Conservation (phyloP, 768 basidiomycete genomes). For the Tulasnella sp. region DNA sequence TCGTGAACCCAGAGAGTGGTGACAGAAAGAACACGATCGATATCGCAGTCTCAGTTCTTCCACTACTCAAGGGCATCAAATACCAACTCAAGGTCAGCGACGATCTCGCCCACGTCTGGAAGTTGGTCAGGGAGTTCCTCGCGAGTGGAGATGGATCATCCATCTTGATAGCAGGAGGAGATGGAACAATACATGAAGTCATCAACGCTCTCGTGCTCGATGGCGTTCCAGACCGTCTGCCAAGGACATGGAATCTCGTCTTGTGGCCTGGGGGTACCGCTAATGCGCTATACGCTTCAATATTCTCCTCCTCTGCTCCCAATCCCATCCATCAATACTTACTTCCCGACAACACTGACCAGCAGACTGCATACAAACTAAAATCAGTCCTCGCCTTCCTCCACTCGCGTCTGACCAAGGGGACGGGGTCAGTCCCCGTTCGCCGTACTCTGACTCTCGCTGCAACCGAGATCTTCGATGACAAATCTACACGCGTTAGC, state of each 20-base stretch:
- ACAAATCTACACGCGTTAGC: constrained; percentile 10
- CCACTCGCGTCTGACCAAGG: constrained; percentile 20
- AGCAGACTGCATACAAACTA: constrained; percentile 34
- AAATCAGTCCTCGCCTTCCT: constrained; percentile 48
- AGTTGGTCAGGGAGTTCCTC: constrained; percentile 13
- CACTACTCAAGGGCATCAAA: constrained; percentile 39
- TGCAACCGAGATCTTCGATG: constrained; percentile 5
- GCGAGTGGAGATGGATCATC: constrained; percentile 14
- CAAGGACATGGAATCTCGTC: constrained; percentile 31
- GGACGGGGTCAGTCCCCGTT: not conserved
- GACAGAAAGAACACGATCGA: constrained; percentile 44
- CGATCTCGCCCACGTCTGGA: constrained; percentile 44
- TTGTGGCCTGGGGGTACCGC: constrained; percentile 75
- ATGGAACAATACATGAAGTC: constrained; percentile 88
- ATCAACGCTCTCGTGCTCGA: constrained; percentile 46
- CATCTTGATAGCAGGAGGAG: constrained; percentile 56
- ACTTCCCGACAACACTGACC: constrained; percentile 6
- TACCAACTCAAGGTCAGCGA: constrained; percentile 41
- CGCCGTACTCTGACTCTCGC: constrained; percentile 1
- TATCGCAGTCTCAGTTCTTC: constrained; percentile 51
- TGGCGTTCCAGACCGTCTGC: constrained; percentile 11
- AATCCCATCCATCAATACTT: not conserved
- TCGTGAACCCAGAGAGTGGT: constrained; percentile 74
- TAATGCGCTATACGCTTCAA: constrained; percentile 75
- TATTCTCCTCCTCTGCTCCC: constrained; percentile 46